phyloP scores from a whole-genome alignment of 1,284 basidiomycete genomes.

The Leccinum discolor region DNA sequence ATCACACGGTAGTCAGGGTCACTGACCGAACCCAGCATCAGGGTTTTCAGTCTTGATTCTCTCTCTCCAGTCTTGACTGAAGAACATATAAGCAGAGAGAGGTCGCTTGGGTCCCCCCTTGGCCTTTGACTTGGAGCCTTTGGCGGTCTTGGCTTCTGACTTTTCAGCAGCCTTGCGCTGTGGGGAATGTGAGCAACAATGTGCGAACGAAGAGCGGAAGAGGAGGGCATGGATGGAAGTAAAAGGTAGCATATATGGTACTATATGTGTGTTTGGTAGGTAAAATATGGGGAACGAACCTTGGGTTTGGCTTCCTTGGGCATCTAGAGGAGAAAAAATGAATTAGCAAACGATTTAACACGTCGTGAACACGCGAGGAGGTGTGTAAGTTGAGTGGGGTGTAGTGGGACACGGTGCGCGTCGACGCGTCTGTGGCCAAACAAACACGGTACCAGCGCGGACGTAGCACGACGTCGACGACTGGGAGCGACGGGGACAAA shows the following conservation, averaged over 20 bases:
- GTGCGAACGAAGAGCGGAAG: not conserved
- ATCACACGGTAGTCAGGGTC: slow-evolving; percentile 5
- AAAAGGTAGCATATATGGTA: slow-evolving; percentile 23
- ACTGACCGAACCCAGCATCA: slow-evolving; percentile 87
- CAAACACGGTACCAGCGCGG: slow-evolving; percentile 27
- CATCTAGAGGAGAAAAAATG: slow-evolving; percentile 57
- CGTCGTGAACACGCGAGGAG: slow-evolving; percentile 28
- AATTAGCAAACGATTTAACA: slow-evolving; percentile 36
- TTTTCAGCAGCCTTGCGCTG: slow-evolving; percentile 78
- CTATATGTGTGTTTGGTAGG: slow-evolving; percentile 7
- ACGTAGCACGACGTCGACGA: slow-evolving; percentile 11
- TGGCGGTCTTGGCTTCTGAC: slow-evolving; percentile 59
- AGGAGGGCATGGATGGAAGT: not conserved
- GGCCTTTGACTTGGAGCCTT: slow-evolving; percentile 69
- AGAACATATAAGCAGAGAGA: slow-evolving; percentile 98
- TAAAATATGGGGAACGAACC: slow-evolving; percentile 39
- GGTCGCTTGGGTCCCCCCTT: slow-evolving; percentile 76
- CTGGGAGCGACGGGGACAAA: slow-evolving; percentile 14
- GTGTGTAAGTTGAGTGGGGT: slow-evolving; percentile 25
- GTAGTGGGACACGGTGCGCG: slow-evolving; percentile 30
- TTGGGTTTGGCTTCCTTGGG: slow-evolving; percentile 82
- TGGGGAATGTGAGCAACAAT: slow-evolving; percentile 12
- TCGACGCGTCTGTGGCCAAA: slow-evolving; percentile 35
- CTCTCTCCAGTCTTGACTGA: slow-evolving; percentile 94
- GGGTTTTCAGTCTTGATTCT: slow-evolving; percentile 95